Evolutionary conservation across 2,329 filamentous ascomycete genomes (phyloP).

Genomic region (Fusarium veterinarium): DNA sequence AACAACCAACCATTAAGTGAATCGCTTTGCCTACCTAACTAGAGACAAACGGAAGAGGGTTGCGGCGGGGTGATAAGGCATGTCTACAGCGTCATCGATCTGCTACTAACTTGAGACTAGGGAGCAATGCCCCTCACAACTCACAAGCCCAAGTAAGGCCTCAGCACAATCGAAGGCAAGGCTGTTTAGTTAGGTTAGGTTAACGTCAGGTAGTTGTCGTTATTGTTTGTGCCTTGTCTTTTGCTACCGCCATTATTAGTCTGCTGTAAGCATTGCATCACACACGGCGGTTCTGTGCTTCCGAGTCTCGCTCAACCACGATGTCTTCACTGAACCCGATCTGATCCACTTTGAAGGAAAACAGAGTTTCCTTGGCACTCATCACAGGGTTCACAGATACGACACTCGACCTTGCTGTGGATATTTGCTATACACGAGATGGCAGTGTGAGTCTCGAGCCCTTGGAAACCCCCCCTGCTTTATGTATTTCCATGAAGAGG

Average conservation of each 20-base stretch:
- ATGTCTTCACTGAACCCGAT: conserved; percentile 5
- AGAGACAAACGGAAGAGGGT: conserved; percentile 13
- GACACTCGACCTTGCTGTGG: conserved; percentile 7
- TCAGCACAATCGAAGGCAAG: conserved; percentile 4
- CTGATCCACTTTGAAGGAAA: conserved; percentile 1
- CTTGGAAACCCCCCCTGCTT: conserved; percentile 16
- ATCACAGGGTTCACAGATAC: conserved; percentile 1
- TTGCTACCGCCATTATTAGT: conserved; percentile 4
- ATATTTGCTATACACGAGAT: not conserved
- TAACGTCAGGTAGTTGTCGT: not conserved
- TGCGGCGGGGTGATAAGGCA: conserved; percentile 28
- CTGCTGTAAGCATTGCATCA: conserved; percentile 27
- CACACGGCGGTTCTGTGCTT: conserved; percentile 2
- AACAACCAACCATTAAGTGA: not conserved
- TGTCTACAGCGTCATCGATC: conserved; percentile 37
- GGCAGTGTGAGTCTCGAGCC: not conserved
- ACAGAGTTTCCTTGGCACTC: conserved; percentile 25
- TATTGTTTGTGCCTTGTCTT: conserved; percentile 3
- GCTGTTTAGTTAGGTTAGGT: not conserved
- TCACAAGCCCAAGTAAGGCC: not conserved
- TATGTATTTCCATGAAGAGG: not conserved
- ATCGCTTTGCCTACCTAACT: not conserved
- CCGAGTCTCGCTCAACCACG: not conserved
- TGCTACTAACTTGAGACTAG: conserved; percentile 11
- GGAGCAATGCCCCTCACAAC: not conserved